Evolutionary conservation across 495 filamentous ascomycete species (phyloP).

Genomic region (Pyrenopolyporus hunteri): DNA sequence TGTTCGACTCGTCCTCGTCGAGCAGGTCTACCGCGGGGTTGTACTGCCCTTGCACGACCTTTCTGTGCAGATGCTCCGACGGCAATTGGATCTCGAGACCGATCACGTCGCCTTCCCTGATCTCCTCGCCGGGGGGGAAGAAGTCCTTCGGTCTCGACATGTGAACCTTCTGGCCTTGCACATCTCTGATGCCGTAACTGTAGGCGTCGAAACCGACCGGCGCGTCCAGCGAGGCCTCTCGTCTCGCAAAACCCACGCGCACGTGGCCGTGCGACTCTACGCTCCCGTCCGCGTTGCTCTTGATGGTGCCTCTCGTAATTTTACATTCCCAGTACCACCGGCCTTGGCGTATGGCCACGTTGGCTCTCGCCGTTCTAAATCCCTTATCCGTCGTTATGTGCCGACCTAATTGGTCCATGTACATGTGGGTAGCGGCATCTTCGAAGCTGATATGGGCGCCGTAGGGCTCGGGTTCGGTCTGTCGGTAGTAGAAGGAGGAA

Average conservation of each 20-base stretch:
- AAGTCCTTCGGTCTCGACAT: conserved; percentile 91
- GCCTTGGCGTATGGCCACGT: conserved; percentile 90
- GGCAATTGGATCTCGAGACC: conserved; percentile 92
- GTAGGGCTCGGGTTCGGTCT: conserved; percentile 83
- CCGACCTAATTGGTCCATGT: conserved; percentile 64
- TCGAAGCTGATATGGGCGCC: conserved; percentile 86
- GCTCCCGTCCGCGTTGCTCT: conserved; percentile 46
- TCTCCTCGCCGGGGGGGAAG: conserved; percentile 72
- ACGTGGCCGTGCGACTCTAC: conserved; percentile 71
- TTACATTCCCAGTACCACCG: conserved; percentile 94
- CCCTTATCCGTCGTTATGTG: conserved; percentile 79
- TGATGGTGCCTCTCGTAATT: conserved; percentile 69
- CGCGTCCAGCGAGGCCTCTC: conserved; percentile 89
- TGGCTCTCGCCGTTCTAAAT: conserved; percentile 83
- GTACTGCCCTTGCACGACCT: conserved; percentile 84
- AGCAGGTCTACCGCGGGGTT: conserved; percentile 77
- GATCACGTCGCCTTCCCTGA: conserved; percentile 88
- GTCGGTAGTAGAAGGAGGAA: conserved; percentile 86
- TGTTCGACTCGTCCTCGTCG: conserved; percentile 60
- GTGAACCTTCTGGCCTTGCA: conserved; percentile 87
- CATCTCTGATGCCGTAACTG: conserved; percentile 91
- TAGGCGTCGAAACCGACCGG: conserved; percentile 97
- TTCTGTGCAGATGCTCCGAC: conserved; percentile 80
- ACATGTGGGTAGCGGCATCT: conserved; percentile 81
- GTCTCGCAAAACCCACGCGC: conserved; percentile 85